Evolutionary conservation across 2,329 filamentous ascomycete genomes (phyloP), one percentile per base, ranked within the genome.

Genomic region (Pseudogymnoascus sp.): DNA sequence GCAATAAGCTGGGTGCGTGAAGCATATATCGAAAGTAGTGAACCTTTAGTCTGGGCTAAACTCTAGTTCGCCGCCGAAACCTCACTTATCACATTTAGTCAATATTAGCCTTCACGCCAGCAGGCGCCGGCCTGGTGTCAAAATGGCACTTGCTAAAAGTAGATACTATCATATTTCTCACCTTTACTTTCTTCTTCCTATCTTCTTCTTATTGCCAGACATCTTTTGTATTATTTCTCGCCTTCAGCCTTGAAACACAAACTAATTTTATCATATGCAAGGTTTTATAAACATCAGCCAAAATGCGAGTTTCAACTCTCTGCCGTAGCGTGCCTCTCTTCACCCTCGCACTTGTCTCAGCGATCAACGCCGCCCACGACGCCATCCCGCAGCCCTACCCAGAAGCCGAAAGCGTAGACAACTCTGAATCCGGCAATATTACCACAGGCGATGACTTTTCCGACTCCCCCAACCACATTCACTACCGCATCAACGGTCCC

Each of bases 81-180:
- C 51, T 57, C 51, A 57, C 51, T 57, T 21, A 36, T 57, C 51
- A 57, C 11, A 36, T 57, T 5, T 57, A 57, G 51, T 57, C 29
- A 21, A 34, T 57, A 12, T 57, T 57, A 36, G 51, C 16, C 29
- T 36, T 18, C 51, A 36, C 51, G 51, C 51, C 51, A 34, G 10
- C 29, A 57, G 29, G 11, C 51, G 5, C 29, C 11, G 29, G 51
- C n/a, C 10, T 36, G 10, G 1, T 57, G 51, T 26, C 10, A 34
- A 57, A 21, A 34, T 36, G n/a, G 51, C 51, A 14, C 29, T 14
- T 18, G 12, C 21, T 57, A 18, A 57, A 12, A 21, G 16, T 36
- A 57, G 8, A 14, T 57, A 21, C 16, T 57, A 21, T 57, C 29
- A 57, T 57, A 34, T 34, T 57, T 57, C 10, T 21, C 29, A 34